Evolutionary conservation across 108 stramenopile species (phyloP), one percentile per base, ranked within the genome.

Genomic region (Cyclotella baltica): DNA sequence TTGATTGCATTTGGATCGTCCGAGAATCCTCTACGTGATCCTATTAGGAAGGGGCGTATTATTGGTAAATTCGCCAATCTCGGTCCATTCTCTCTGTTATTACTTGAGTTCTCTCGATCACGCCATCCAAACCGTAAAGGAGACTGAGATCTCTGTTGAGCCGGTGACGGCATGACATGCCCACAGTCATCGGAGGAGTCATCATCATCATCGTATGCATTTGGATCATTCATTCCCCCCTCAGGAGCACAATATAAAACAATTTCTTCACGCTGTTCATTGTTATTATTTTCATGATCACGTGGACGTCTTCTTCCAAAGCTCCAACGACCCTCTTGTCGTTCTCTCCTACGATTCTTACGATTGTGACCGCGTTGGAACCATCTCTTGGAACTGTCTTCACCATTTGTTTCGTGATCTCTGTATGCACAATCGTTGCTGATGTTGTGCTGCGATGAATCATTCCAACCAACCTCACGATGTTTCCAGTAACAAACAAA

Each of bases 1-100:
- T 47, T 46, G 27, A 61, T 34, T 22, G 16, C 33, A 59, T 43
- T 27, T 22, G 38, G 27, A 28, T 73, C 4, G 20, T 80, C 78
- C 25, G 46, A 47, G n/a, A 51, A 80, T 22, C 78, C 70, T 70
- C 46, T 65, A 40, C 38, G 71, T 6, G 70, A 66, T 33, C 72
- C 64, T 5, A 64, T 56, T 19, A 80, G 57, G 20, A 80, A 80
- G n/a, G 78, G 78, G 9, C 72, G 65, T 37, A 80, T 29, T 5
- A 80, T 73, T 11, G 72, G 78, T 25, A 80, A 35, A 20, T 36
- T 29, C 34, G 66, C 18, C 25, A 72, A 6, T 18, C 57, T 51
- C 46, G 37, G 47, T 16, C 63, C 71, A 19, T 43, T 59, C 19
- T 61, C n/a, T 38, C 36, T 19, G 5, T 23, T 3, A 58, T 69